Conservation (phyloP, 768 basidiomycete species). For the Amanita pallidorosea region DNA sequence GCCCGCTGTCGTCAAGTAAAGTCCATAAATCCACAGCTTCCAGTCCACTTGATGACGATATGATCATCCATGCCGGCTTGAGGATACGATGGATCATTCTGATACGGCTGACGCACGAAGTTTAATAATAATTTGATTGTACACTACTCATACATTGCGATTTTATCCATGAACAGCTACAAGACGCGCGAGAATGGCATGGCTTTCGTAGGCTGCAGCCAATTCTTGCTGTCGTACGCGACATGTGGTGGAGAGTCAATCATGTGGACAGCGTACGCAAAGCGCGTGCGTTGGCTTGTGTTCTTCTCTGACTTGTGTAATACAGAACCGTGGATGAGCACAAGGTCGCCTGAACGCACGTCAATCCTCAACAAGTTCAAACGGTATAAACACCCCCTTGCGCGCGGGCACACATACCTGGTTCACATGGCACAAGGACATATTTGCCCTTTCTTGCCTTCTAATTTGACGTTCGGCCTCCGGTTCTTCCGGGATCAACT, state of each 20-base stretch:
- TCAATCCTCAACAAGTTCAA: no score
- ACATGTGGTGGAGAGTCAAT: conserved; percentile 67
- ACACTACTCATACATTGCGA: neutral
- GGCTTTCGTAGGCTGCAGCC: conserved; percentile 79
- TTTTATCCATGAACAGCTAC: neutral
- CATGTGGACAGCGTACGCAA: conserved; percentile 96
- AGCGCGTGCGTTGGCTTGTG: conserved; percentile 66
- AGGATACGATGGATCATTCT: no score
- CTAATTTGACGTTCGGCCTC: conserved; percentile 12
- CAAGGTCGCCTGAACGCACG: conserved; percentile 58
- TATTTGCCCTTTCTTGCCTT: conserved; percentile 34
- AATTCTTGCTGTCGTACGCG: conserved; percentile 83
- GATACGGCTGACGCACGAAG: no score
- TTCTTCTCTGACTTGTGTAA: conserved; percentile 90
- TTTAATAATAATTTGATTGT: no score
- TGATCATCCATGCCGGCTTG: no score
- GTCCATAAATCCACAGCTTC: no score
- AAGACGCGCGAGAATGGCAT: conserved; percentile 75
- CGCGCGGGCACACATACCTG: conserved; percentile 35
- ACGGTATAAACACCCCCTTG: neutral
- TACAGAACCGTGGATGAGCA: conserved; percentile 89
- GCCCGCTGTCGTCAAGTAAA: no score
- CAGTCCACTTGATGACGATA: no score
- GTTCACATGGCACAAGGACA: conserved; percentile 58
- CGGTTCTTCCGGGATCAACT: conserved; percentile 30